Conservation (phyloP, 176 grass and related monocot genomes). For the Aechmea fasciata region DNA sequence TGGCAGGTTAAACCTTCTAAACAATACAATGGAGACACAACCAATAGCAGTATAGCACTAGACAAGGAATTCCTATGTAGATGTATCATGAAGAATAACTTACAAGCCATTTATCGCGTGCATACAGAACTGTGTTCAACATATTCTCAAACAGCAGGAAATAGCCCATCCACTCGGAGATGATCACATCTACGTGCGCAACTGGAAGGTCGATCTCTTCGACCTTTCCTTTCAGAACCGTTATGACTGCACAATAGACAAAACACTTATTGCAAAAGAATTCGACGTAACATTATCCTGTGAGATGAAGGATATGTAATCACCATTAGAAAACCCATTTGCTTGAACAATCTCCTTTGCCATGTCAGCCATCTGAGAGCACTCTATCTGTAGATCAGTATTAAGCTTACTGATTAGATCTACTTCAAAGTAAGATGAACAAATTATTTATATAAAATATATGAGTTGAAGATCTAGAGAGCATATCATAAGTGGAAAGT, state of each 20-base stretch:
- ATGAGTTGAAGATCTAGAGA: too few species aligned
- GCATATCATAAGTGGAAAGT: too few species aligned
- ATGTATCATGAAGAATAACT: constrained; percentile 23
- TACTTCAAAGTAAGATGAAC: too few species aligned
- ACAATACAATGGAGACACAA: not conserved
- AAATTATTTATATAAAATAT: too few species aligned
- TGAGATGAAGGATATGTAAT: constrained; percentile 7
- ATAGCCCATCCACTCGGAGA: constrained; percentile 99
- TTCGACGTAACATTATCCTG: not conserved
- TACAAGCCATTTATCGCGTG: constrained; percentile 99
- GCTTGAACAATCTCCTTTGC: constrained; percentile 80
- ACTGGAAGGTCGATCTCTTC: constrained; percentile 95
- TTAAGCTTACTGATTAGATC: constrained; percentile 1
- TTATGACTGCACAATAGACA: constrained; percentile 58
- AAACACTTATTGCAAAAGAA: constrained; percentile 1
- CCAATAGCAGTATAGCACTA: not conserved
- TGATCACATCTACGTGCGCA: constrained; percentile 78
- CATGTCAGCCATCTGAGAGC: constrained; percentile 96
- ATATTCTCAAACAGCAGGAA: constrained; percentile 98
- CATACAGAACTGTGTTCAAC: constrained; percentile 94
- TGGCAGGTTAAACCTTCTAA: not conserved
- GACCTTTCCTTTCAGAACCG: constrained; percentile 89
- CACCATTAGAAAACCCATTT: constrained; percentile 85
- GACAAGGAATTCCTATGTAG: constrained; percentile 9
- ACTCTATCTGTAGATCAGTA: constrained; percentile 62